Evolutionary conservation across 2,329 filamentous ascomycete genomes (phyloP).

Genomic region (Fusarium piperis): DNA sequence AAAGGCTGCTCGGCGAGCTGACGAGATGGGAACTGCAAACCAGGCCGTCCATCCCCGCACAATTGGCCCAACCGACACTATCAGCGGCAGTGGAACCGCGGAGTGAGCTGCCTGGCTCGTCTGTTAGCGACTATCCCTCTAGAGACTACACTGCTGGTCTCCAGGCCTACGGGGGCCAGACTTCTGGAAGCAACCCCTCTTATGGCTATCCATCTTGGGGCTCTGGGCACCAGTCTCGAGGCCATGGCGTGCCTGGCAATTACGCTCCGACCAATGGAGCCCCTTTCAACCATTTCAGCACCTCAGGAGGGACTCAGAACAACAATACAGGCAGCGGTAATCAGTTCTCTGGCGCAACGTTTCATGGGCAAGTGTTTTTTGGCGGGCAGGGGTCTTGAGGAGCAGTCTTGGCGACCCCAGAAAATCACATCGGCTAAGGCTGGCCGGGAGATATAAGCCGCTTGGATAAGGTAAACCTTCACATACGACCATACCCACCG

Average conservation of each 20-base stretch:
- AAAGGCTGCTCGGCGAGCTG: slow-evolving; percentile 36
- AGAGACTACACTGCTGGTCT: neutral
- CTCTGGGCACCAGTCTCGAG: neutral
- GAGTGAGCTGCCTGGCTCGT: neutral
- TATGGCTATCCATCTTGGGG: neutral
- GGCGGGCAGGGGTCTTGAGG: neutral
- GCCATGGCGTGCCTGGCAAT: neutral
- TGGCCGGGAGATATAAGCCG: neutral
- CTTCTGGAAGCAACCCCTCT: neutral
- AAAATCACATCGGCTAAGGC: neutral
- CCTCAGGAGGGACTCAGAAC: neutral
- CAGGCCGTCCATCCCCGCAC: neutral
- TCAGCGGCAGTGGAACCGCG: neutral
- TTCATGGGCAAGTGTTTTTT: neutral
- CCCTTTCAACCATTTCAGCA: neutral
- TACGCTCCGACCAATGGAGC: neutral
- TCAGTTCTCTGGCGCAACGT: neutral
- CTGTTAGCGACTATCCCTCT: neutral
- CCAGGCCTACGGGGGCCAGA: neutral
- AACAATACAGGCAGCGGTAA: neutral
- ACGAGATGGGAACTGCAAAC: slow-evolving; percentile 5
- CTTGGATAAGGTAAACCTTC: rapidly evolving
- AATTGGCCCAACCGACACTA: neutral
- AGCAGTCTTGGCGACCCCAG: neutral
- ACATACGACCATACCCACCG: slow-evolving; percentile 37